These are phyloP conservation scores for Candolleomyces eurysporus DNA, from an alignment of 768 basidiomycete genomes.

Conservation along the genomic window DNA sequence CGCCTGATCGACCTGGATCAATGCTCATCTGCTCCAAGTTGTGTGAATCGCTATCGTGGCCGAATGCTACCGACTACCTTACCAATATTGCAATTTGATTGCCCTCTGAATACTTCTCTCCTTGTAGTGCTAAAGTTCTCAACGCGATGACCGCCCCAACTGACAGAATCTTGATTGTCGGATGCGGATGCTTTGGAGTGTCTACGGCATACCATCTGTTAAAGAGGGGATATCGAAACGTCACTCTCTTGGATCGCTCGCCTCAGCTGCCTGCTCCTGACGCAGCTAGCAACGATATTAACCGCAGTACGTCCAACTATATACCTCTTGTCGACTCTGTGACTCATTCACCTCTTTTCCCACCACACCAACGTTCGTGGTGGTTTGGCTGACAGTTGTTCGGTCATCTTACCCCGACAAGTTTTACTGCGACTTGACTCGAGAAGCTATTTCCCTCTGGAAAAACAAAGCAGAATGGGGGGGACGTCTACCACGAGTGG, in stretches of 20 bases:
- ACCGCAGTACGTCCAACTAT: slow-evolving; percentile 36
- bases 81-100: too few relatives aligned
- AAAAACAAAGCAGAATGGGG: slow-evolving; percentile 62
- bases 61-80: too few relatives aligned
- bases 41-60: too few relatives aligned
- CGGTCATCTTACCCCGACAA: slow-evolving; percentile 69
- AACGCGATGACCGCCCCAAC: not conserved
- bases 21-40: too few relatives aligned
- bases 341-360: too few relatives aligned
- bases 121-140: too few relatives aligned
- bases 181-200: slow-evolving; percentile 83
- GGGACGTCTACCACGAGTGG: slow-evolving; percentile 81
- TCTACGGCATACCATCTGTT: slow-evolving; percentile 85
- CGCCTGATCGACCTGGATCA: too few relatives aligned
- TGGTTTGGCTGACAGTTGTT: slow-evolving; percentile 47
- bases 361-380: too few relatives aligned
- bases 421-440: slow-evolving; percentile 69
- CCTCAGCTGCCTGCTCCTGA: slow-evolving; percentile 72
- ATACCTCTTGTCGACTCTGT: too few relatives aligned
- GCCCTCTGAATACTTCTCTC: too few relatives aligned
- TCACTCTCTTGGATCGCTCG: slow-evolving; percentile 78
- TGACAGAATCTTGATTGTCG: slow-evolving; percentile 59
- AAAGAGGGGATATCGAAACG: slow-evolving; percentile 58
- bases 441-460: slow-evolving; percentile 78
- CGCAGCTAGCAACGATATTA: slow-evolving; percentile 64